These are phyloP conservation scores for Astrothelium macrocarpum DNA, from an alignment of 495 filamentous ascomycete genomes.

Conservation along the genomic window DNA sequence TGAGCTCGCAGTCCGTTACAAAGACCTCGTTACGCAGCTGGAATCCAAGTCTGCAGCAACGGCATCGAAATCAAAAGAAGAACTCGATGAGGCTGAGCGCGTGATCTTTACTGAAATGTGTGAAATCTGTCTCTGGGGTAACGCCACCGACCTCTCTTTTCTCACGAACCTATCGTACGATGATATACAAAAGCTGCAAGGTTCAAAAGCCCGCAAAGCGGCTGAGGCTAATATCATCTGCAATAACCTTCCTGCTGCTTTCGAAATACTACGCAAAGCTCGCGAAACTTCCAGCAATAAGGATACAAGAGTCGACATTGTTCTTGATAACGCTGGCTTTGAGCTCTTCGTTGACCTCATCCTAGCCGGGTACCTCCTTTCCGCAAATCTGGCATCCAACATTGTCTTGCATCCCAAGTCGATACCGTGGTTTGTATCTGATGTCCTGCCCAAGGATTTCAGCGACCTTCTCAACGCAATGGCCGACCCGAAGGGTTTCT, in stretches of 20 bases:
- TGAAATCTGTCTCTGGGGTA: conserved; percentile 96
- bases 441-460: conserved; percentile 82
- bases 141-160: conserved; percentile 89
- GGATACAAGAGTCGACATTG: conserved; percentile 73
- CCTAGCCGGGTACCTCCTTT: conserved; percentile 78
- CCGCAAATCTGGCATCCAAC: conserved; percentile 68
- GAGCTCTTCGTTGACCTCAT: conserved; percentile 93
- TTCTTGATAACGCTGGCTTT: conserved; percentile 93
- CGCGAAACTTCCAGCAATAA: conserved; percentile 33
- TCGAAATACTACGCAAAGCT: conserved; percentile 55
- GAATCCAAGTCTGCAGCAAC: conserved; percentile 34
- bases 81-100: conserved; percentile 59
- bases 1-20: conserved; percentile 72
- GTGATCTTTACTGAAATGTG: conserved; percentile 85
- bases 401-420: conserved; percentile 89
- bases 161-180: conserved; percentile 85
- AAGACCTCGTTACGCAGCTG: conserved; percentile 51
- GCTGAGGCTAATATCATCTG: conserved; percentile 82
- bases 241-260: conserved; percentile 70
- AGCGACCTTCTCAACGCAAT: conserved; percentile 65
- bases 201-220: conserved; percentile 69
- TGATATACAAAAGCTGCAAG: conserved; percentile 93
- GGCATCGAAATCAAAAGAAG: conserved; percentile 30
- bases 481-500: conserved; percentile 65
- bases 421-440: conserved; percentile 96